Conservation (phyloP, 495 filamentous ascomycete genomes). For the Paragyromitra xinjiangensis region DNA sequence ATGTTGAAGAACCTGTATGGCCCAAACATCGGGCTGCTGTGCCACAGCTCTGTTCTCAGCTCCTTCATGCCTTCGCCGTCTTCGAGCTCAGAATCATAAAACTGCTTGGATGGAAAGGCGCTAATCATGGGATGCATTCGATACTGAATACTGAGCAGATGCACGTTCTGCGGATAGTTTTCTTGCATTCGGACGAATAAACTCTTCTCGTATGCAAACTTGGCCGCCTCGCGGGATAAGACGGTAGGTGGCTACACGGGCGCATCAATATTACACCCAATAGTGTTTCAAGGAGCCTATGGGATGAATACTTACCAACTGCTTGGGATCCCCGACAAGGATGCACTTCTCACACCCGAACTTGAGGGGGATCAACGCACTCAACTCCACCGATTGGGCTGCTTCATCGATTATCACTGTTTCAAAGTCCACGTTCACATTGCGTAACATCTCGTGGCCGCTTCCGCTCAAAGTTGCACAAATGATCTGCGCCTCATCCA, state of each 20-base stretch:
- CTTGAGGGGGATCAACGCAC: slow-evolving; percentile 94
- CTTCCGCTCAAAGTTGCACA: slow-evolving; percentile 95
- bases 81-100: slow-evolving; percentile 86
- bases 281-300: background rate
- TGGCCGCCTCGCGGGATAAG: slow-evolving; percentile 87
- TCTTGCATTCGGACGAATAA: slow-evolving; percentile 97
- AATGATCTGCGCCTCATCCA: slow-evolving; percentile 88
- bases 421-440: slow-evolving; percentile 93
- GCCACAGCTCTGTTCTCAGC: slow-evolving; percentile 82
- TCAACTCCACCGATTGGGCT: slow-evolving; percentile 96
- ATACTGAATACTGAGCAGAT: slow-evolving; percentile 94
- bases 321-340: slow-evolving; percentile 96
- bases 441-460: slow-evolving; percentile 97
- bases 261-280: slow-evolving; percentile 24
- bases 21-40: slow-evolving; percentile 77
- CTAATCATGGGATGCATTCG: slow-evolving; percentile 99
- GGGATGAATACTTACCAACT: slow-evolving; percentile 63
- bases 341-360: slow-evolving; percentile 98
- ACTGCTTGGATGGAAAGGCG: slow-evolving; percentile 83
- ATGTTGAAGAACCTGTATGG: slow-evolving; percentile 99
- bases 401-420: slow-evolving; percentile 98
- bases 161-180: slow-evolving; percentile 88
- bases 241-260: slow-evolving; percentile 78
- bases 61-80: slow-evolving; percentile 84
- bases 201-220: slow-evolving; percentile 96